Conservation (phyloP, 768 basidiomycete species). For the Polyporus arcularius region DNA sequence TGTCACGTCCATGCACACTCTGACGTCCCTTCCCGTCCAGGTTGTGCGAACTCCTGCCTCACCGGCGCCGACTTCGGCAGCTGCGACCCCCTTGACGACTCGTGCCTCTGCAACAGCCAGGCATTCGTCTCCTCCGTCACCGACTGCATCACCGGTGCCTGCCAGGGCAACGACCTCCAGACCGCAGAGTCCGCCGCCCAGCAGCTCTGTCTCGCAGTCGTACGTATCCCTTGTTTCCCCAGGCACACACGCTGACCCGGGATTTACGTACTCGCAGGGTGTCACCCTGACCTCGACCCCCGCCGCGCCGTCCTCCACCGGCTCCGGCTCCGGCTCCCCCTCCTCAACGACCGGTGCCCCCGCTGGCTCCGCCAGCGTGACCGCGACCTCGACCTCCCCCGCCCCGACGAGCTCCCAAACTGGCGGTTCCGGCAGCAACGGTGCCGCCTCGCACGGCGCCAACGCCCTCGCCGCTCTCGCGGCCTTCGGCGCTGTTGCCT, state of each 20-base stretch:
- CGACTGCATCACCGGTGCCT: slow-evolving; percentile 30
- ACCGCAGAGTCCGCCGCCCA: slow-evolving; percentile 28
- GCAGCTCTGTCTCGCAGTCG: slow-evolving; percentile 28
- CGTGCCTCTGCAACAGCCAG: slow-evolving; percentile 43
- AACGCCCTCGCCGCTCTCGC: slow-evolving; percentile 43
- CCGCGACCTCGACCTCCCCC: slow-evolving; percentile 1
- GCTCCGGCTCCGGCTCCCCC: neutral
- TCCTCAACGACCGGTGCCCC: slow-evolving; percentile 7
- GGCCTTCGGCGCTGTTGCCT: slow-evolving; percentile 45
- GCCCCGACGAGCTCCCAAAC: slow-evolving; percentile 3
- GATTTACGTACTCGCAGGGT: slow-evolving; percentile 38
- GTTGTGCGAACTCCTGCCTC: slow-evolving; percentile 54
- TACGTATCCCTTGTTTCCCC: slow-evolving; percentile 16
- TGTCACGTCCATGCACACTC: slow-evolving; percentile 4
- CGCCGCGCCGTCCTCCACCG: neutral
- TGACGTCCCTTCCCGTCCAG: slow-evolving; percentile 32
- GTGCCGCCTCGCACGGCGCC: slow-evolving; percentile 30
- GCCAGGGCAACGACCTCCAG: slow-evolving; percentile 25
- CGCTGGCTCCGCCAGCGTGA: slow-evolving; percentile 14
- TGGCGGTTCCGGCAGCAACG: slow-evolving; percentile 14
- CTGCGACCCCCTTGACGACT: slow-evolving; percentile 52
- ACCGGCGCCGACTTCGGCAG: slow-evolving; percentile 40
- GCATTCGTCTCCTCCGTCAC: slow-evolving; percentile 30
- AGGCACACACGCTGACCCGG: neutral
- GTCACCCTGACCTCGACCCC: slow-evolving; percentile 46